Evolutionary conservation across 805 yeast genomes (phyloP).

Genomic region (Myxozyma sirexii): DNA sequence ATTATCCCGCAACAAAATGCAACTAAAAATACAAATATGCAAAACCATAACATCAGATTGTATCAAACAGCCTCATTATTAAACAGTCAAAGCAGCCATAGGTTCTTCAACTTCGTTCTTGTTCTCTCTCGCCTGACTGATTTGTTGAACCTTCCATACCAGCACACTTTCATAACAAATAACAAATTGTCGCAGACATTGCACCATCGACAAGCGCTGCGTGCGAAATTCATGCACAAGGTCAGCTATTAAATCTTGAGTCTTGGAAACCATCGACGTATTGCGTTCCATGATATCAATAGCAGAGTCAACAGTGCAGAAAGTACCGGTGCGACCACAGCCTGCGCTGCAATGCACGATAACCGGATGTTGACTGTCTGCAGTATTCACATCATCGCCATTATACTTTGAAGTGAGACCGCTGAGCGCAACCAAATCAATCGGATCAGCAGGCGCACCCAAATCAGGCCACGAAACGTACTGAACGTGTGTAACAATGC

Average conservation of each 20-base stretch:
- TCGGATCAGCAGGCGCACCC: slow-evolving; percentile 63
- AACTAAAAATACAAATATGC: background rate
- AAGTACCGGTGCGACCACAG: slow-evolving; percentile 95
- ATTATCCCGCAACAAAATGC: no score
- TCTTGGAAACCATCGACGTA: slow-evolving; percentile 29
- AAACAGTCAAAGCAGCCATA: background rate
- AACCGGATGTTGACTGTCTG: slow-evolving; percentile 46
- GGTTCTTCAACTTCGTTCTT: background rate
- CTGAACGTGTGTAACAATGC: slow-evolving; percentile 71
- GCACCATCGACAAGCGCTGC: slow-evolving; percentile 84
- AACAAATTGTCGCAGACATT: slow-evolving; percentile 71
- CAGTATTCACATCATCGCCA: slow-evolving; percentile 27
- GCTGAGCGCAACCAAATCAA: slow-evolving; percentile 63
- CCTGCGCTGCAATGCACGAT: slow-evolving; percentile 95
- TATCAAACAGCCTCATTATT: background rate
- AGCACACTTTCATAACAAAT: slow-evolving; percentile 67
- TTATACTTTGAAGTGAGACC: slow-evolving; percentile 50
- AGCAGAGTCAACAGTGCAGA: slow-evolving; percentile 50
- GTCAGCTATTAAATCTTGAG: slow-evolving; percentile 60
- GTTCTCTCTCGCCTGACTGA: background rate
- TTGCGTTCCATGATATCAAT: slow-evolving; percentile 47
- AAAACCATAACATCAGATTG: background rate
- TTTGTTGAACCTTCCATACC: slow-evolving; percentile 25
- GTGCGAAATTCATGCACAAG: slow-evolving; percentile 67
- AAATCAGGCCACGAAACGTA: slow-evolving; percentile 84